Evolutionary conservation across 768 basidiomycete genomes (phyloP), one percentile per base, ranked within the genome.

Genomic region (Rubroboletus satanas): DNA sequence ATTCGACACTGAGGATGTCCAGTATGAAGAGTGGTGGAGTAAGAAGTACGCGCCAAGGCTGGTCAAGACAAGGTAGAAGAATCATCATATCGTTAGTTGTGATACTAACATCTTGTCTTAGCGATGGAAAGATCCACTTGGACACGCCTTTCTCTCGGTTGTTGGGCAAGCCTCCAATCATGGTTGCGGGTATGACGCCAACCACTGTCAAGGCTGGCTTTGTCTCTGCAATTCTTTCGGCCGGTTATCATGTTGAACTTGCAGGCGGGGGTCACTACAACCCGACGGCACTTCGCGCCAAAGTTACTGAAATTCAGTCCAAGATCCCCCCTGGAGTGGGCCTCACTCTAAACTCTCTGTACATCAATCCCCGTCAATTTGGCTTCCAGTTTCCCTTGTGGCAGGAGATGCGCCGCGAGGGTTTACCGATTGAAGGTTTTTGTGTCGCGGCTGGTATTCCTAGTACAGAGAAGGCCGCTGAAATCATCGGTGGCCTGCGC

Each of bases 181-280:
- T 98, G 97, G 94, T 99, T 37, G 96, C 95, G 46, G 97, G 97
- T 55, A 98, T 99, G 97, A 99, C 97, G 0, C 97, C 97, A 0
- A 88, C 88, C 1, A 99, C 97, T 32, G 97, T 99, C 60, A 88
- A 95, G 69, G 88, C 88, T 32, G 94, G 94, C 17, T 96, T 98
- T 71, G 95, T 98, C 65, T 86, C 87, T 55, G 95, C 97, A 8
- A 82, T 96, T 44, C 84, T 97, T 62, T 82, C 87, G 58, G 95
- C 97, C 28, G 96, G 96, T 1, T 98, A 88, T 71, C 97, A 99
- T 70, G 80, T 98, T 65, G 97, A 99, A 73, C 82, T 99, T 58
- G 97, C 97, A 50, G 97, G 97, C 57, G 97, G 97, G 49, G 97
- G 94, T 14, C 97, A 99, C 75, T 99, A 98, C 77, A 95, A 92